A percentile compares a stretch with the other conserved stretches of the same genome.
These are phyloP conservation scores for Heterobasidion occidentale DNA, from an alignment of 1,284 basidiomycete species.

Conservation along the genomic window DNA sequence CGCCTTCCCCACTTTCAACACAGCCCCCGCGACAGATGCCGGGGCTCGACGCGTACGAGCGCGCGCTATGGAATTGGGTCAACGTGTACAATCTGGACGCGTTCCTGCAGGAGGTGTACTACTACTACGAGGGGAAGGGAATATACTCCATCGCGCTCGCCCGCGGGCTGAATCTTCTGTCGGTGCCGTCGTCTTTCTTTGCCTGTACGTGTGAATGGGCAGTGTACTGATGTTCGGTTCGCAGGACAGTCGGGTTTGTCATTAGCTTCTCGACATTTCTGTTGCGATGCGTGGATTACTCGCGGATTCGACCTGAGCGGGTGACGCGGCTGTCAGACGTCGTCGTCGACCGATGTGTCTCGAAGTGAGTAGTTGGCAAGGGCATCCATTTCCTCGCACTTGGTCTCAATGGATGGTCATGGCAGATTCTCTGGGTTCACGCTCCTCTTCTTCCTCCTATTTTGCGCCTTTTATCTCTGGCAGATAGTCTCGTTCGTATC, in stretches of 20 bases:
- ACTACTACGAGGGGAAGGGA: slow-evolving; percentile 94
- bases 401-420: slow-evolving; percentile 8
- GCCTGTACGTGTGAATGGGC: neutral
- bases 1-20: slow-evolving; percentile 15
- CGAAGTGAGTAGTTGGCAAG: slow-evolving; percentile 45
- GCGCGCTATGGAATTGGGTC: slow-evolving; percentile 97
- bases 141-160: slow-evolving; percentile 90
- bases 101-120: slow-evolving; percentile 92
- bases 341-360: slow-evolving; percentile 74
- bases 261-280: slow-evolving; percentile 96
- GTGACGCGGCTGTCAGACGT: slow-evolving; percentile 70
- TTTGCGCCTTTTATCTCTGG: slow-evolving; percentile 77
- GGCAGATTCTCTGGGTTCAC: slow-evolving; percentile 77
- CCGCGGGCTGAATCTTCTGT: slow-evolving; percentile 88
- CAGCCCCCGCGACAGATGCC: slow-evolving; percentile 42
- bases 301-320: slow-evolving; percentile 57
- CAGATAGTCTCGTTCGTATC: slow-evolving; percentile 60
- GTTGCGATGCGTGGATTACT: slow-evolving; percentile 91
- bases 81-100: slow-evolving; percentile 96
- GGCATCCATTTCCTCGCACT: slow-evolving; percentile 1
- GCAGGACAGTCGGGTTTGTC: slow-evolving; percentile 93
- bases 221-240: slow-evolving; percentile 18
- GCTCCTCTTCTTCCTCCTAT: slow-evolving; percentile 74
- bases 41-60: slow-evolving; percentile 79
- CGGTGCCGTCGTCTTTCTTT: slow-evolving; percentile 28